Percentiles rank a stretch among this genome's conserved stretches.
phyloP scores from a whole-genome alignment of 1,139 yeast species.

The Candida albicans region DNA sequence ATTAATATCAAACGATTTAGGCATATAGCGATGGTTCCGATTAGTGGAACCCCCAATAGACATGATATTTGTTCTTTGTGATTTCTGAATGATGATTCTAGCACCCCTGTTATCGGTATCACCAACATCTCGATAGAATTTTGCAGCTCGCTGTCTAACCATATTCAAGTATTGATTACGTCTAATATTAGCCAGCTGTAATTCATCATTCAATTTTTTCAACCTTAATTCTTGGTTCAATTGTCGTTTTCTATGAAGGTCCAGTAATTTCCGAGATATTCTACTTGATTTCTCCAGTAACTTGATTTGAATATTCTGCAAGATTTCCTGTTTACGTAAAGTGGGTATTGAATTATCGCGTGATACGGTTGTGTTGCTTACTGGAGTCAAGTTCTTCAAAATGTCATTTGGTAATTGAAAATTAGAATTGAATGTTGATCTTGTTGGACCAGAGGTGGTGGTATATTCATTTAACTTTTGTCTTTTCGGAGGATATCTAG shows the following conservation, averaged over 20 bases:
- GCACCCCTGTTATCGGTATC: background rate
- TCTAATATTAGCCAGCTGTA: slow-evolving; percentile 20
- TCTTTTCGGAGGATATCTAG: background rate
- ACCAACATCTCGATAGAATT: slow-evolving; percentile 7
- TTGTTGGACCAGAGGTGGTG: too few species aligned
- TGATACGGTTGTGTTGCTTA: slow-evolving; percentile 10
- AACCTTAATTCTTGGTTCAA: slow-evolving; percentile 10
- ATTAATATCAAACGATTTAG: background rate
- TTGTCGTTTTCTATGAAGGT: slow-evolving; percentile 15
- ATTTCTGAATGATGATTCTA: background rate
- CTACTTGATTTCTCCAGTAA: slow-evolving; percentile 16
- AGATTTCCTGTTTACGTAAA: slow-evolving; percentile 6
- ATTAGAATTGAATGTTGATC: slow-evolving; percentile 6
- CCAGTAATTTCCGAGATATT: slow-evolving; percentile 16
- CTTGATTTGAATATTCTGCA: slow-evolving; percentile 10
- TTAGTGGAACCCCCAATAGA: background rate
- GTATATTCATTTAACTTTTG: background rate
- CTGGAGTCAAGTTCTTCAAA: slow-evolving; percentile 21
- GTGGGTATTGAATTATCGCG: slow-evolving; percentile 7
- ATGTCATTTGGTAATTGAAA: slow-evolving; percentile 21
- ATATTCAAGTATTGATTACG: slow-evolving; percentile 18
- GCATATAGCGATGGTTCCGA: background rate
- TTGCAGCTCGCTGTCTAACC: slow-evolving; percentile 18
- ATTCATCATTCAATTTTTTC: slow-evolving; percentile 13
- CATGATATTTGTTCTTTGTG: background rate